Base-by-base conservation (phyloP, 1,284 basidiomycete species). In the Dichomitus squalens region DNA sequence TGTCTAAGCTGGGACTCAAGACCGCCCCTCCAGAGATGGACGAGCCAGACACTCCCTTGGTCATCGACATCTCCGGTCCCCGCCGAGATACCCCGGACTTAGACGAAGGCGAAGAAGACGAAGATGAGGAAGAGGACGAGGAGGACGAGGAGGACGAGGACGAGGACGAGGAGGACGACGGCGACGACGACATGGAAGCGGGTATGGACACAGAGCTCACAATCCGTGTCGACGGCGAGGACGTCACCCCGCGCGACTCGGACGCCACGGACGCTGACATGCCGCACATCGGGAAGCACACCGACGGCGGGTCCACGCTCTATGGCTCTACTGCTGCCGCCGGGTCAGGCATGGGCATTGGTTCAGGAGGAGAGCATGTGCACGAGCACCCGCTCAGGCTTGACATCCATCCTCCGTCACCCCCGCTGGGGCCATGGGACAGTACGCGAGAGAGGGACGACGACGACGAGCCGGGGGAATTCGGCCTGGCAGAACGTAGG, bases 341-440 rank as follows among this genome's bases (percentile, higher is more conserved):
- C 21, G 52, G 57, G 29, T 3, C 39, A 18, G 36, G 49, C 40
- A 31, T 31, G 6, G 36, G 49, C 40, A 31, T 31, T 11, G 29
- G 29, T 5, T 31, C 29, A 31, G 29, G 29, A 11, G 43, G 53
- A 21, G 58, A 51, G 49, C 44, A 50, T 14, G 64, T 63, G 41
- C 61, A 61, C 36, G 62, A 64, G 35, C 72, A 72, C 58, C 70
- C 70, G 41, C 62, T 78, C 43, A 64, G 68, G 25, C 66, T 74
- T 49, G 70, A 73, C 52, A 65, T 71, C 34, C 77, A 78, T 53
- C 68, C 77, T 21, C 71, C 77, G 21, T 79, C 83, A 25, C 82
- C 84, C 20, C 80, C 81, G 5, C 11, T 31, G 29, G 29, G 11
- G 60, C 80, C 80, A 21, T 88, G 87, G 86, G 87, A 87, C 49